A percentile compares a stretch with the other conserved stretches of the same genome.
Evolutionary conservation across 2,329 filamentous ascomycete genomes (phyloP).

Genomic region (Pseudogymnoascus sp.): DNA sequence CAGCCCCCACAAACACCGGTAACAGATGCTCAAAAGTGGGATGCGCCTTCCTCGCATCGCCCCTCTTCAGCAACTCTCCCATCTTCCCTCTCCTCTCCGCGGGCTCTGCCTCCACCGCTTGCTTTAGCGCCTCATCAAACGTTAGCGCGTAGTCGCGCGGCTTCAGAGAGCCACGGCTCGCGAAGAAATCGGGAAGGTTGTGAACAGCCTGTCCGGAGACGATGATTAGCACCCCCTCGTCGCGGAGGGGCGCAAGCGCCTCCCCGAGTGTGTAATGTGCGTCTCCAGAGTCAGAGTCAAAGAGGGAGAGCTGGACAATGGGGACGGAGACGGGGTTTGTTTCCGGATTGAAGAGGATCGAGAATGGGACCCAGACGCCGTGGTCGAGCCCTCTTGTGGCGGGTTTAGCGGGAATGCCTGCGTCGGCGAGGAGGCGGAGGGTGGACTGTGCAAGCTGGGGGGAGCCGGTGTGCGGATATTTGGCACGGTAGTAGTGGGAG

Average conservation of each 20-base stretch:
- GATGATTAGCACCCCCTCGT: conserved; percentile 60
- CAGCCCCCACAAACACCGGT: conserved; percentile 49
- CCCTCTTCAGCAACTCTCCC: conserved; percentile 37
- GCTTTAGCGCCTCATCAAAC: conserved; percentile 50
- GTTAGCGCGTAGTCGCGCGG: conserved; percentile 49
- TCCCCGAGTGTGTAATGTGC: conserved; percentile 60
- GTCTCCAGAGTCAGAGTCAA: conserved; percentile 52
- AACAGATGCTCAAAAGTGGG: conserved; percentile 56
- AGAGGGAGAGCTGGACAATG: conserved; percentile 65
- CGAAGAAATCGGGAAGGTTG: conserved; percentile 51
- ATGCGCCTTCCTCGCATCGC: conserved; percentile 51
- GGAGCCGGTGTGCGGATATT: conserved; percentile 56
- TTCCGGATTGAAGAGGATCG: conserved; percentile 47
- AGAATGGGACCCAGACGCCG: conserved; percentile 64
- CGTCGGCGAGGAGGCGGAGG: conserved; percentile 43
- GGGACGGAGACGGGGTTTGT: conserved; percentile 56
- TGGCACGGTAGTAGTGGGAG: conserved; percentile 56
- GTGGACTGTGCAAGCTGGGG: conserved; percentile 51
- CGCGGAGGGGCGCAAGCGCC: conserved; percentile 56
- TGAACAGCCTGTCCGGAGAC: conserved; percentile 69
- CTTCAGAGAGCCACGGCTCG: conserved; percentile 34
- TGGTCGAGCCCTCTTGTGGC: conserved; percentile 62
- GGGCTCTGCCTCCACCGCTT: conserved; percentile 38
- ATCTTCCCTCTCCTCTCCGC: conserved; percentile 36
- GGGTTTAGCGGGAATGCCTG: conserved; percentile 51